Evolutionary conservation across 805 yeast species (phyloP), one percentile per base, ranked within the genome.

Genomic region (Teunomyces lycoperdinae): DNA sequence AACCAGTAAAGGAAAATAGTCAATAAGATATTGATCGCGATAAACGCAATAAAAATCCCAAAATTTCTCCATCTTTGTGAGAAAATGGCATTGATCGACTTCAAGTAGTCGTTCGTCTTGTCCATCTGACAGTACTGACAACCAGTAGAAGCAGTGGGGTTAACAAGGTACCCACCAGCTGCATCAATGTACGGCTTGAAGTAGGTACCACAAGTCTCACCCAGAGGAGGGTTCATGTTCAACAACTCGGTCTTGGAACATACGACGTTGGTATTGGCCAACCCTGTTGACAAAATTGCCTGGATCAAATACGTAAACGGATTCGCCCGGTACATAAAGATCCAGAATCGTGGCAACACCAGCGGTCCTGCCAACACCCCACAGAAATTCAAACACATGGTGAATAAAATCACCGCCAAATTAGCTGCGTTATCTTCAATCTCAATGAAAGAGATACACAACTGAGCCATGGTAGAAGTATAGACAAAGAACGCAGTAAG

Each of bases 271-370:
- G 81, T 64, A 44, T 68, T 66, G 30, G 77, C 73, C 59, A 77
- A 68, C 58, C 86, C 92, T 11, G 66, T 24, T 68, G 72, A 39
- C 39, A 83, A 69, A 51, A 85, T 70, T 45, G 80, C 73, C 52
- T 80, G 81, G 49, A 87, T 70, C 62, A 84, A 79, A 60, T 88
- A 88, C 1, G 92, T 85, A 66, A 78, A 77, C 8, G 87, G 95
- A 24, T 88, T 83, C 16, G 74, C 75, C 55, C 85, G 78, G 78
- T 86, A 84, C 90, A 88, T 85, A 63, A 85, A 88, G 42, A 79
- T 81, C 95, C 95, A 88, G 72, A 88, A 88, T 1, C 87, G 83
- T 9, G 95, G 94, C 83, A 87, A 77, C 45, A 73, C 70, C 14
- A 71, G 60, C 39, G 81, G 78, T 20, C 79, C 70, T 11, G 79